Base-by-base conservation (phyloP, 2,329 filamentous ascomycete species). In the Diatrype stigma region DNA sequence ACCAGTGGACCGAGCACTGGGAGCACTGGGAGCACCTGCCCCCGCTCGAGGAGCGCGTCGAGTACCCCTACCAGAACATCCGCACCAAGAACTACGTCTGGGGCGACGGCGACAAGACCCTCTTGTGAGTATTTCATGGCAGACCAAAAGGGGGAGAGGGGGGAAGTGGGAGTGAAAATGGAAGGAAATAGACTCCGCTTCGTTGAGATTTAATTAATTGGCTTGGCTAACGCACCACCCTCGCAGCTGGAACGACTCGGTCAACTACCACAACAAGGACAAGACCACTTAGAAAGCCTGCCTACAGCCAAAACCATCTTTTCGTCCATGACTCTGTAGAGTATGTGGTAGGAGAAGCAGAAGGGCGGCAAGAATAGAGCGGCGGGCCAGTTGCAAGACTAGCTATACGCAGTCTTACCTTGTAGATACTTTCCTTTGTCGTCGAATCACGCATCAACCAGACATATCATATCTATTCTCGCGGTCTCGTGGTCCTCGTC, bases 1-100 rank as follows among this genome's bases (percentile, higher is more conserved):
- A 86, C 68, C 85, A 96, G 57, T 99, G 91, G 90, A 85, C 83
- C 66, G 90, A 95, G 78, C 94, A 99, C 76, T 97, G 93, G 93
- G 89, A 95, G 76, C 94, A 99, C 81, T 90, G 87, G 84, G 76
- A 73, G 48, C 93, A 97, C 77, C 76, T 89, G 73, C 84, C 88
- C 54, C 89, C 94, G 60, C 79, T 93, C 62, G 90, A 96, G 79
- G 94, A 99, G 78, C 87, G 89, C 68, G 76, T 81, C 66, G 90
- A 97, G 79, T 99, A 97, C 76, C 78, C 91, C 54, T 99, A 96
- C 85, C 90, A 96, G 84, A 99, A 99, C 82, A 89, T 99, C 73
- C 89, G 94, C 71, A 82, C 84, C 72, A 96, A 94, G 86, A 96
- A 96, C 84, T 99, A 76, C 81, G 85, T 84, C 67, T 99, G 89